Evolutionary conservation across 805 yeast genomes (phyloP), one percentile per base, ranked within the genome.

Genomic region (Blastobotrys terrestris): DNA sequence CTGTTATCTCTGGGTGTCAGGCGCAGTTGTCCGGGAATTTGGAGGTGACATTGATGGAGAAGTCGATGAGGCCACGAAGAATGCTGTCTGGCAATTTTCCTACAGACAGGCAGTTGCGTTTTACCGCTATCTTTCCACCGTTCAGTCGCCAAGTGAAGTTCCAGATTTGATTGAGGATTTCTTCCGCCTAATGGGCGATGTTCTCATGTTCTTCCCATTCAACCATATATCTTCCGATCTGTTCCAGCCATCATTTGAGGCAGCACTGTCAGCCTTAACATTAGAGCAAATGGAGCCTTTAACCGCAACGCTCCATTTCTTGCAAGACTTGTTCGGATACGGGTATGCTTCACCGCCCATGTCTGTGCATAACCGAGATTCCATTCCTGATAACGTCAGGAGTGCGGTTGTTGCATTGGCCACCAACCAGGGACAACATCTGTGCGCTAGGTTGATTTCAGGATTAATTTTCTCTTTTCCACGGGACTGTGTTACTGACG

Each of bases 1-100:
- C 2, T 87, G 96, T 65, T 90, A 85, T 64, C 70, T 91, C 52
- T 91, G 95, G 94, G 92, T 87, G 13, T 84, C 95, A 2, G 97
- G 97, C 6, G 62, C 66, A 14, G 76, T 85, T 7, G 72, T 90
- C 50, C 80, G 87, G 53, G 92, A 87, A 55, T 91, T 76, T 67
- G 52, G 55, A 8, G 61, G 51, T 18, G 58, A 52, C 15, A 81
- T 83, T 31, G 75, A 77, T 58, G 81, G 77, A 46, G 77, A 72
- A 53, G 70, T 68, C 22, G 67, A 70, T n/a, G 75, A 66, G 6
- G 75, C 72, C 2, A 70, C 82, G 18, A 79, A 78, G 57, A 75
- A 74, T 26, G 78, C 87, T 1, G 81, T 87, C 16, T 89, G 88
- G 84, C 73, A 77, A 50, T 89, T 90, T 69, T 84, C 91, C 0